Base-by-base conservation (phyloP, 1,139 yeast genomes). In the Candida glucosophila region DNA sequence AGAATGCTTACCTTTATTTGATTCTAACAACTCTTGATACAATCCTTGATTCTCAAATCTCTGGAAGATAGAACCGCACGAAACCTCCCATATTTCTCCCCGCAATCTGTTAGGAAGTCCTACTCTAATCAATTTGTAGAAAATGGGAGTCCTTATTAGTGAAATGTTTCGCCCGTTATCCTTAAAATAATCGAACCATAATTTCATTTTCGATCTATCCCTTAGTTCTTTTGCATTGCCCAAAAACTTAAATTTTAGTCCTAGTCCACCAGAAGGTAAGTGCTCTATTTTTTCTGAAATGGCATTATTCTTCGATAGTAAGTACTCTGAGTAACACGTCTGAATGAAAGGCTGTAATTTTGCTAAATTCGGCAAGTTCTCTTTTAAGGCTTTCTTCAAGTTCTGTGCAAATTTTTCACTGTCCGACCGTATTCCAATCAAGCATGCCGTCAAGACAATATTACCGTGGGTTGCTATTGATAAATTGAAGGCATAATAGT, bases 31-130 rank as follows among this genome's bases (percentile, higher is more conserved):
- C 19, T 59, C 49, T 23, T 61, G 49, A 49, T 86, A 92, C 27
- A 71, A 73, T 0, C 68, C 70, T 12, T 67, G 69, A 37, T 78
- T 63, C 29, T 73, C 73, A 43, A 77, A 69, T 29, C 97, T 60
- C 26, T 72, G 49, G 43, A 76, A 83, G 65, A 85, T 77, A 1
- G 95, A 78, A 5, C 98, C 99, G 29, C 86, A 73, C 28, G 86
- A 73, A 31, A 85, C 57, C 49, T 90, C 98, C 99, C 99, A 92
- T 11, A 90, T 64, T 46, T 92, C 99, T 17, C 98, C 98, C 39
- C 99, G 66, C 29, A 90, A 60, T 31, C 93, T 63, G 46, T 90
- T 90, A 6, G 98, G 97, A 20, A 92, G 63, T 0, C 98, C 98
- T 11, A 86, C 93, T 29, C 96, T 66, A 12, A 90, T 68, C 28